Percentiles rank a stretch among this genome's conserved stretches.
These are phyloP conservation scores for Suillus luteus DNA, from an alignment of 768 basidiomycete genomes.

Conservation along the genomic window DNA sequence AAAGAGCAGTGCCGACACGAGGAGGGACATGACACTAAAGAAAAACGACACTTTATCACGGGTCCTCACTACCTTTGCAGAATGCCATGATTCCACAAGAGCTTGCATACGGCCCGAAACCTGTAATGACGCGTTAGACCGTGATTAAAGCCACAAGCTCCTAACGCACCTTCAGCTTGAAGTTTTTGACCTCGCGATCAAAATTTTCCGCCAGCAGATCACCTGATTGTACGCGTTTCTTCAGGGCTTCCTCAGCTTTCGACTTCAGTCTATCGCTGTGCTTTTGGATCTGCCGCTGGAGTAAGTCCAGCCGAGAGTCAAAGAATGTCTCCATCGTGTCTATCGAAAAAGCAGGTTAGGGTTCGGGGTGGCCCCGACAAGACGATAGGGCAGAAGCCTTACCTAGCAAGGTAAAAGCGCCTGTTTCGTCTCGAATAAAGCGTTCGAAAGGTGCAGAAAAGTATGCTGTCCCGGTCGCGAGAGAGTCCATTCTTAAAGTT, in stretches of 20 bases:
- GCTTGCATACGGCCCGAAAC: conserved; percentile 77
- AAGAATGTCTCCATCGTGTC: conserved; percentile 96
- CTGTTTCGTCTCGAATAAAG: conserved; percentile 71
- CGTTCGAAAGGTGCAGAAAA: conserved; percentile 74
- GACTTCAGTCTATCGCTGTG: conserved; percentile 83
- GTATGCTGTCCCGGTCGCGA: conserved; percentile 44
- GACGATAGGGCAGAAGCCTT: conserved; percentile 24
- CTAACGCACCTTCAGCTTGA: conserved; percentile 76
- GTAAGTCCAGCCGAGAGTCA: conserved; percentile 82
- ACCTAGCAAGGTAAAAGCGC: conserved; percentile 88
- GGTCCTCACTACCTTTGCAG: conserved; percentile 82
- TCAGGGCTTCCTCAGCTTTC: conserved; percentile 81
- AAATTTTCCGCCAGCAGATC: conserved; percentile 74
- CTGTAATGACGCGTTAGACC: conserved; percentile 40
- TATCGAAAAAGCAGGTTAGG: conserved; percentile 30
- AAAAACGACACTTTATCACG: conserved; percentile 90
- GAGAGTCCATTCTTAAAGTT: conserved; percentile 32
- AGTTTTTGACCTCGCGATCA: conserved; percentile 83
- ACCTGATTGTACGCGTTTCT: conserved; percentile 55
- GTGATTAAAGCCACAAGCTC: not conserved
- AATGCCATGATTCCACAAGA: conserved; percentile 88
- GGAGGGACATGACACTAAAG: conserved; percentile 87
- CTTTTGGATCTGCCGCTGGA: conserved; percentile 84
- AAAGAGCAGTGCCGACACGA: conserved; percentile 83
- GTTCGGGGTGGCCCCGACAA: not conserved